phyloP scores from a whole-genome alignment of 768 basidiomycete species.

The Kondoa subrosea region DNA sequence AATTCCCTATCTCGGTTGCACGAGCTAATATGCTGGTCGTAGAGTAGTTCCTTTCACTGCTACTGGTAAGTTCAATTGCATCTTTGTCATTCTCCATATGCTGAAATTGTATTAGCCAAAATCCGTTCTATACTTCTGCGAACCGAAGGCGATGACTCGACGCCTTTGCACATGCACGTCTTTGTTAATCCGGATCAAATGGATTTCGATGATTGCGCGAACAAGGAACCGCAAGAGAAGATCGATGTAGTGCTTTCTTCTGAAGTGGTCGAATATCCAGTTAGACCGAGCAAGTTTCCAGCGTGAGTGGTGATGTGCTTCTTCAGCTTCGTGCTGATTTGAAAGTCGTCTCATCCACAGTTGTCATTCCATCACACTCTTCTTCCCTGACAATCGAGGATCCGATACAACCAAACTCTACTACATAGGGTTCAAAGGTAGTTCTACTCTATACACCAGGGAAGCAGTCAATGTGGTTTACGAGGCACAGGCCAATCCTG shows the following conservation, averaged over 20 bases:
- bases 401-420: conserved; percentile 34
- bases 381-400: conserved; percentile 34
- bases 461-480: conserved; percentile 35
- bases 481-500: conserved; percentile 25
- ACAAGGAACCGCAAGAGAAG: conserved; percentile 19
- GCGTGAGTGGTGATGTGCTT: neutral
- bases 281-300: conserved; percentile 25
- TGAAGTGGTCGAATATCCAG: conserved; percentile 34
- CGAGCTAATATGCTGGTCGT: no score
- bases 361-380: conserved; percentile 31
- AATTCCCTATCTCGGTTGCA: no score
- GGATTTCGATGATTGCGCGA: conserved; percentile 27
- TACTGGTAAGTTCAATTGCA: neutral
- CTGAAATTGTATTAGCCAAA: conserved; percentile 17
- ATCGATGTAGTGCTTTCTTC: conserved; percentile 27
- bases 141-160: conserved; percentile 25
- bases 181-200: conserved; percentile 22
- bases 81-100: conserved; percentile 11
- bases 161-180: conserved; percentile 14
- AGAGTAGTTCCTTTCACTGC: conserved; percentile 5
- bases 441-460: conserved; percentile 28
- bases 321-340: neutral
- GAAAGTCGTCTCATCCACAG: conserved; percentile 34
- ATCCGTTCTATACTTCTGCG: conserved; percentile 34
- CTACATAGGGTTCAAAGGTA: conserved; percentile 35